These are phyloP conservation scores for Ligustrum vulgare DNA, from an alignment of 257 asterid genomes.

Conservation along the genomic window DNA sequence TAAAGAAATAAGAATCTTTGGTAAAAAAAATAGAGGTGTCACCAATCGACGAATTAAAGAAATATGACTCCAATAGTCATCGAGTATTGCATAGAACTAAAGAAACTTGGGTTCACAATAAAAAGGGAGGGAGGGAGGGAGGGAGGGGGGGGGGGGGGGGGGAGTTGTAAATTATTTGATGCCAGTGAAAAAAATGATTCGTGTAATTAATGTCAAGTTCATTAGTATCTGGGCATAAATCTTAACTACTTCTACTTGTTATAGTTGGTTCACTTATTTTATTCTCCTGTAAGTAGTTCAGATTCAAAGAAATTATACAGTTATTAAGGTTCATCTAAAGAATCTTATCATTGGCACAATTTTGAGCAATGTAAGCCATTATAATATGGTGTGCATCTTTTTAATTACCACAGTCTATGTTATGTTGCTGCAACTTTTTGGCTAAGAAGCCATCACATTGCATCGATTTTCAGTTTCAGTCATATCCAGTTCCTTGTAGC, in stretches of 20 bases:
- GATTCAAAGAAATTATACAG: background rate
- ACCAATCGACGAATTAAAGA: background rate
- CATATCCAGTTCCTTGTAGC: background rate
- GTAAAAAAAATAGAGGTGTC: background rate
- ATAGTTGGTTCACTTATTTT: background rate
- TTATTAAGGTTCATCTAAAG: background rate
- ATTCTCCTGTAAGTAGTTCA: background rate
- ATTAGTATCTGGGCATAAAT: background rate
- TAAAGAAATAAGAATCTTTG: background rate
- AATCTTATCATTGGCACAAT: background rate
- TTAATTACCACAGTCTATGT: background rate
- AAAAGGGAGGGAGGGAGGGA: too few relatives aligned
- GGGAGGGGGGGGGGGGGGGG: too few relatives aligned
- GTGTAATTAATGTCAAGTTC: background rate
- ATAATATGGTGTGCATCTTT: background rate
- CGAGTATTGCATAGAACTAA: background rate
- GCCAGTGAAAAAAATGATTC: background rate
- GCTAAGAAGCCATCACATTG: background rate
- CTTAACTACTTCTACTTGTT: background rate
- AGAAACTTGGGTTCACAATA: background rate
- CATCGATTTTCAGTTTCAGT: background rate
- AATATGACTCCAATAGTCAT: background rate
- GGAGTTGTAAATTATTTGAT: background rate
- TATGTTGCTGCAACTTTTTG: background rate
- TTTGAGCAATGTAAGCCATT: background rate